Conservation (phyloP, 2,329 filamentous ascomycete genomes). For the Ophiosphaerella narmari region DNA sequence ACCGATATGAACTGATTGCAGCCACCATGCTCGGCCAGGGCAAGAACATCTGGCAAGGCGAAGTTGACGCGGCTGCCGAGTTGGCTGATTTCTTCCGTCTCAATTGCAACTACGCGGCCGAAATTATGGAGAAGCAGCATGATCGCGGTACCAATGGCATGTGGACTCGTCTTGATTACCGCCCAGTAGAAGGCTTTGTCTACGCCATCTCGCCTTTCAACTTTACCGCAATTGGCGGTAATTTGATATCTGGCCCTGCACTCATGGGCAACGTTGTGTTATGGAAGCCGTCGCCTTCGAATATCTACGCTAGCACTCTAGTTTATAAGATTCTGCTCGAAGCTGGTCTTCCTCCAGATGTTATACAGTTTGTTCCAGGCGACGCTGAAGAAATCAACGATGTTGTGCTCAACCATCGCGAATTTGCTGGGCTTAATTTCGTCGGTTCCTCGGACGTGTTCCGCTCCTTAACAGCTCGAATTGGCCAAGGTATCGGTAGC, state of each 20-base stretch:
- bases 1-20: constrained; percentile 93
- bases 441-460: constrained; percentile 91
- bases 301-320: constrained; percentile 84
- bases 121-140: constrained; percentile 84
- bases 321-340: constrained; percentile 90
- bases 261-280: constrained; percentile 91
- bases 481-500: constrained; percentile 77
- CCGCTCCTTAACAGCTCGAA: constrained; percentile 81
- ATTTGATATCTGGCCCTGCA: constrained; percentile 79
- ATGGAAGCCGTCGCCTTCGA: constrained; percentile 89
- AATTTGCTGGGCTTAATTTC: constrained; percentile 90
- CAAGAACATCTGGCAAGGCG: constrained; percentile 97
- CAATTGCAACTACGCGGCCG: constrained; percentile 89
- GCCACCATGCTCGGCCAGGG: constrained; percentile 94
- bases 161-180: constrained; percentile 85
- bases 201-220: constrained; percentile 95
- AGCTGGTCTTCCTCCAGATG: constrained; percentile 82
- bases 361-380: constrained; percentile 91
- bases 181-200: constrained; percentile 89
- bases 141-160: constrained; percentile 77
- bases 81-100: constrained; percentile 87
- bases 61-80: constrained; percentile 93
- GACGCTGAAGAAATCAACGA: constrained; percentile 82
- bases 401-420: constrained; percentile 71
- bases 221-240: constrained; percentile 91